phyloP scores from a whole-genome alignment of 805 yeast genomes.

The Priceomyces carsonii region DNA sequence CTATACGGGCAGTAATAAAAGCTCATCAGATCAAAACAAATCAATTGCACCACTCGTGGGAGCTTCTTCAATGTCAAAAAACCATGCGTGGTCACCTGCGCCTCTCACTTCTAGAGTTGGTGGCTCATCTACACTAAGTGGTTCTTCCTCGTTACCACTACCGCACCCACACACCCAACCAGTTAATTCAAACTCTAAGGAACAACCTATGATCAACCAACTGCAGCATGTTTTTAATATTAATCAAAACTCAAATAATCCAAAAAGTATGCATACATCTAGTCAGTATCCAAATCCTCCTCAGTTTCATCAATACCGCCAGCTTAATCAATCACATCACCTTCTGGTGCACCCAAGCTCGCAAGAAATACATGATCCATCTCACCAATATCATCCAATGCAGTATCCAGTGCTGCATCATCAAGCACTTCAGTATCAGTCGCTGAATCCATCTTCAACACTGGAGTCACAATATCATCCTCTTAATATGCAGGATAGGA shows the following conservation, averaged over 20 bases:
- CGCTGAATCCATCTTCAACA: constrained; percentile 25
- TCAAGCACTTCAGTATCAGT: too few species aligned
- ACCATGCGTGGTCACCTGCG: neutral
- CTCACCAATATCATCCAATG: constrained; percentile 7
- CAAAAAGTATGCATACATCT: constrained; percentile 3
- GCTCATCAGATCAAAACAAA: constrained; percentile 4
- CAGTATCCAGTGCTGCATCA: too few species aligned
- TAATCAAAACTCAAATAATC: constrained; percentile 4
- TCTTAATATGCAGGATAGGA: too few species aligned
- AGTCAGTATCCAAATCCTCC: constrained; percentile 6
- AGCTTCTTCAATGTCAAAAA: constrained; percentile 1
- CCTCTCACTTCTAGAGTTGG: constrained; percentile 3
- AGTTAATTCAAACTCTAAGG: constrained; percentile 12
- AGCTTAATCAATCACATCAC: constrained; percentile 8
- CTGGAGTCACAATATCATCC: constrained; percentile 31
- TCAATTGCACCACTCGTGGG: neutral
- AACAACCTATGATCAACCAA: constrained; percentile 3
- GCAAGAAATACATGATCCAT: constrained; percentile 3
- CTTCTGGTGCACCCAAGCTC: constrained; percentile 1
- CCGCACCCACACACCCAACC: constrained; percentile 14
- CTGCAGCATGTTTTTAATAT: neutral
- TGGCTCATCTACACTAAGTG: constrained; percentile 6
- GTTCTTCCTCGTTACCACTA: constrained; percentile 8
- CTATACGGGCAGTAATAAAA: constrained; percentile 4
- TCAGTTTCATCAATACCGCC: constrained; percentile 11